Evolutionary conservation across 139 green algal species (phyloP).

Genomic region (Marvania coccoides): DNA sequence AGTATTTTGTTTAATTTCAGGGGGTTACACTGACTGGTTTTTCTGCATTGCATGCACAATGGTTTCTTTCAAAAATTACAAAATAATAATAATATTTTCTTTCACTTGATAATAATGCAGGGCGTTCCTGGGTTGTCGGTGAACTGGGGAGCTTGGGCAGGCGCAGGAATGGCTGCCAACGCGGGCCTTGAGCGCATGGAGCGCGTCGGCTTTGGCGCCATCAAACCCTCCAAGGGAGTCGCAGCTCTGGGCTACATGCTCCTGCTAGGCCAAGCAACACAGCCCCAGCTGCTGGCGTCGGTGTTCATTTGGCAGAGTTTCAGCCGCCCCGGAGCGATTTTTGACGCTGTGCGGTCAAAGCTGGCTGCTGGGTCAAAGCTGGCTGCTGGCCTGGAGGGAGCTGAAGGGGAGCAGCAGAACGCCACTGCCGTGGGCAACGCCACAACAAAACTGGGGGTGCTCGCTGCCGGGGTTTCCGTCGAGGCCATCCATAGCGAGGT

Average conservation of each 20-base stretch:
- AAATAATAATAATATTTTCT: background rate
- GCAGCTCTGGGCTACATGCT: conserved; percentile 7
- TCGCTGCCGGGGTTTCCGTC: too few relatives aligned
- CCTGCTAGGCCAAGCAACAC: background rate
- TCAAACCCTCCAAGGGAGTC: conserved; percentile 12
- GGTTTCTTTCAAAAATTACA: background rate
- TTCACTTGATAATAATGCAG: conserved; percentile 3
- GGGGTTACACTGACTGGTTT: too few relatives aligned
- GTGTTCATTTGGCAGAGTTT: conserved; percentile 27
- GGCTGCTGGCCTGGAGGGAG: too few relatives aligned
- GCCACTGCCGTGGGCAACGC: too few relatives aligned
- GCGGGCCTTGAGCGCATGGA: conserved; percentile 35
- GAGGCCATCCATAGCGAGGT: background rate
- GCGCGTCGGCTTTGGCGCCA: conserved; percentile 24
- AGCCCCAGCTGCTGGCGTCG: background rate
- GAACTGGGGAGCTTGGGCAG: conserved; percentile 34
- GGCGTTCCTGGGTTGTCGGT: conserved; percentile 18
- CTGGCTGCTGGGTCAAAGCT: too few relatives aligned
- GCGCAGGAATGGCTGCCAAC: conserved; percentile 29
- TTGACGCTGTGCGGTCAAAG: too few relatives aligned
- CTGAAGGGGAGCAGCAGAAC: too few relatives aligned
- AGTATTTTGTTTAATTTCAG: too few relatives aligned
- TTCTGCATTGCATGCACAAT: too few relatives aligned
- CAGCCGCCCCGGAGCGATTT: background rate
- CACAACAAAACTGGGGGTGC: too few relatives aligned